Percentiles rank a stretch among this genome's conserved stretches.
Conservation (phyloP, 2,329 filamentous ascomycete species). For the Chaetomium strumarium region DNA sequence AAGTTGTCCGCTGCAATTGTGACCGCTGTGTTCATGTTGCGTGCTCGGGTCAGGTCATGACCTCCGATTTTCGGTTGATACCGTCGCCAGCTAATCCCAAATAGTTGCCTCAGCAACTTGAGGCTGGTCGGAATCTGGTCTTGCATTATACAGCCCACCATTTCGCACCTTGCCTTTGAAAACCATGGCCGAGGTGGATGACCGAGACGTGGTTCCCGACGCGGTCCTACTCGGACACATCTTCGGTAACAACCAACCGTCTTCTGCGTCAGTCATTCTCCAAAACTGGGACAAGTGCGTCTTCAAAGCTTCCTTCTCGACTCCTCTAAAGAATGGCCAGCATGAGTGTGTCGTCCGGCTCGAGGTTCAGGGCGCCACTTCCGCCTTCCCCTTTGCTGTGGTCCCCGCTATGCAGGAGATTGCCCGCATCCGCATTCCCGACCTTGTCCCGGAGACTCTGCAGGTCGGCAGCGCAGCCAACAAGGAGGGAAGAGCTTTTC, state of each 20-base stretch:
- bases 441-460: background rate
- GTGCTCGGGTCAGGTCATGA: too few relatives aligned
- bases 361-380: background rate
- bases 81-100: too few relatives aligned
- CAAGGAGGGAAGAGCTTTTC: background rate
- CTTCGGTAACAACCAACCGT: background rate
- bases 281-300: slow-evolving; percentile 1
- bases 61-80: too few relatives aligned
- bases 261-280: background rate
- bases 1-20: too few relatives aligned
- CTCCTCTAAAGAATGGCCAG: background rate
- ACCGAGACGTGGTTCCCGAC: background rate
- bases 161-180: too few relatives aligned
- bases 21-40: too few relatives aligned
- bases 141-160: too few relatives aligned
- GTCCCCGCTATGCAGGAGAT: background rate
- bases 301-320: background rate
- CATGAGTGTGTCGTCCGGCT: background rate
- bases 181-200: background rate
- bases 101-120: too few relatives aligned
- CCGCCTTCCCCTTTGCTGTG: background rate
- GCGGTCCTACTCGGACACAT: background rate
- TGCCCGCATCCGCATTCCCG: background rate
- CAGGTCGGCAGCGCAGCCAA: background rate
- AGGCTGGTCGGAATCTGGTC: too few relatives aligned